Evolutionary conservation across 2,329 filamentous ascomycete species (phyloP), one percentile per base, ranked within the genome.

Genomic region (Aspergillus sp.): DNA sequence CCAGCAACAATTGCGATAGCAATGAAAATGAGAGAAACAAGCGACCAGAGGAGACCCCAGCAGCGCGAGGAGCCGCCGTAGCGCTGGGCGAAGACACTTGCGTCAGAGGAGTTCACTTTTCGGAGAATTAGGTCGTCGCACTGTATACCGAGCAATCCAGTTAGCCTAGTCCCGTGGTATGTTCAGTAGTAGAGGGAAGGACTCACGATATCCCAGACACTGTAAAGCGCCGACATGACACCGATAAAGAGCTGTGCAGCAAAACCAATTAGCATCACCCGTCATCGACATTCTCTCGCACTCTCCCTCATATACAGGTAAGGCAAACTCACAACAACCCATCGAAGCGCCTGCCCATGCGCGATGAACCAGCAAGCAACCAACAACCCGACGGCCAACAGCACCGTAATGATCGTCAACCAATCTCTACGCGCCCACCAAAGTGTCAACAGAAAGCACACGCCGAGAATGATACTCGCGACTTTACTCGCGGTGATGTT

Each of bases 391-490:
- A 92, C 85, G 0, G 89, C 89, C 5, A 87, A 75, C 7, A 91
- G 70, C 8, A 93, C 78, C 0, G 89, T 93, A 15, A 83, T 62
- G 57, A 92, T 86, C 0, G 89, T 92, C 61, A 93, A 77, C 89
- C 89, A 92, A 71, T 93, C 88, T 66, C 82, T 85, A 62, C 89
- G 83, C 2, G 88, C 89, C 89, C 89, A 93, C 89, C 89, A 93
- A 3, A 93, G 75, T 0, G 88, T 91, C n/a, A 93, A 75, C 61
- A 93, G 71, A 68, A 93, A 93, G 70, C 88, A 90, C 3, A 87
- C 86, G 1, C 83, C 89, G 4, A 93, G 77, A 0, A 86, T 85
- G 53, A 93, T 83, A 66, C 87, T 90, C 17, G 88, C 89, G n/a
- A 93, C 73, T 73, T 93, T 93, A 77, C 85, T 89, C 3, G 89